Conservation (phyloP, 306 rosid genomes). For the Rosa chinensis region DNA sequence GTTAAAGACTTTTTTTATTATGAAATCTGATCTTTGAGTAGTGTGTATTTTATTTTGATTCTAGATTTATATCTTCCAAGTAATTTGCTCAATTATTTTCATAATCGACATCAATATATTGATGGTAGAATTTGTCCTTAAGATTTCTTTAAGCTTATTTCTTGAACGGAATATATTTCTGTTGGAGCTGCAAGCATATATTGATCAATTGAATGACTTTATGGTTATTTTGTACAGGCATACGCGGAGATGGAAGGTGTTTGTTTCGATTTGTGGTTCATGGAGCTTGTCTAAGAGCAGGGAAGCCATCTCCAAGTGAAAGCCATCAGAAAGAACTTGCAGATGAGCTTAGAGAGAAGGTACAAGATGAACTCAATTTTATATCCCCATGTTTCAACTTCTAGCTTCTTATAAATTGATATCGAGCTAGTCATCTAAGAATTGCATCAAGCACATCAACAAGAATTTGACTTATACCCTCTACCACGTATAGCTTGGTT, state of each 20-base stretch:
- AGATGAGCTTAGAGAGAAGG: conserved; percentile 77
- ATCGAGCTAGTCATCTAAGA: background rate
- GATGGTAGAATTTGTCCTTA: too few relatives aligned
- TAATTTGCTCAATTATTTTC: too few relatives aligned
- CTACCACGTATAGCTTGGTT: background rate
- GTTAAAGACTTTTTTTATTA: too few relatives aligned
- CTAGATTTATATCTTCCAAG: too few relatives aligned
- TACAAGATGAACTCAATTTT: conserved; percentile 18
- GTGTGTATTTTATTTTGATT: too few relatives aligned
- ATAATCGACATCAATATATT: too few relatives aligned
- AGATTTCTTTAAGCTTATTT: background rate
- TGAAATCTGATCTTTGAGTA: too few relatives aligned
- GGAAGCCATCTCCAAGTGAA: conserved; percentile 62
- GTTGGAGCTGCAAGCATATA: background rate
- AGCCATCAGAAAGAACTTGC: conserved; percentile 72
- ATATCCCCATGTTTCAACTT: conserved; percentile 12
- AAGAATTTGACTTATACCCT: too few relatives aligned
- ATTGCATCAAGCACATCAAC: too few relatives aligned
- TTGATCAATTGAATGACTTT: background rate
- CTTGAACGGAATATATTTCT: background rate
- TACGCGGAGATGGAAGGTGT: conserved; percentile 90
- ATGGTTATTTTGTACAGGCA: conserved; percentile 42
- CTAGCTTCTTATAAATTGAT: background rate
- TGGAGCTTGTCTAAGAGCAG: conserved; percentile 63
- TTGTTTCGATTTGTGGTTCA: conserved; percentile 76